These are phyloP conservation scores for Tarenaya hassleriana DNA, from an alignment of 345 rosid genomes.

Conservation along the genomic window DNA sequence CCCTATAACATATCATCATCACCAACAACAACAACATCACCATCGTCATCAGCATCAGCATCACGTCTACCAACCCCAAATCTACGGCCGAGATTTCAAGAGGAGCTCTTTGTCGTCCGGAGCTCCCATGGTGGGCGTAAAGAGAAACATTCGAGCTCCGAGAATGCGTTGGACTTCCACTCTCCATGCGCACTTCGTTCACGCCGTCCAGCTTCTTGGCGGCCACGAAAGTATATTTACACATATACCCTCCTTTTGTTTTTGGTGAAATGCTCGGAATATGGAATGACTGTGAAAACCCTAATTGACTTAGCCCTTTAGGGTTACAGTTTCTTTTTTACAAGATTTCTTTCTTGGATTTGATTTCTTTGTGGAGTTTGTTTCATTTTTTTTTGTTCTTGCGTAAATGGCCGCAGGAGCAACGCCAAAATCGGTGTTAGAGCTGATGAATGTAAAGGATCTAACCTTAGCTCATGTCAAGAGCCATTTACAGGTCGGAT, in stretches of 20 bases:
- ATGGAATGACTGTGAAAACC: no score
- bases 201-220: slow-evolving; percentile 95
- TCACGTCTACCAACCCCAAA: slow-evolving; percentile 50
- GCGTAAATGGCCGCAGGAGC: slow-evolving; percentile 50
- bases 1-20: no score
- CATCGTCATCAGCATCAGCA: slow-evolving; percentile 25
- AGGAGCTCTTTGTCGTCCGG: slow-evolving; percentile 43
- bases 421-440: slow-evolving; percentile 93
- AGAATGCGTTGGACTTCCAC: slow-evolving; percentile 99
- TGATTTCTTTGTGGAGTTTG: not conserved
- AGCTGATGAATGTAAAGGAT: slow-evolving; percentile 99
- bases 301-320: no score
- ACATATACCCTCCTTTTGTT: not conserved
- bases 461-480: slow-evolving; percentile 99
- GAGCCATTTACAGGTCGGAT: slow-evolving; percentile 95
- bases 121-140: slow-evolving; percentile 36
- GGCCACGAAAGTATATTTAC: slow-evolving; percentile 76
- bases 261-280: not conserved
- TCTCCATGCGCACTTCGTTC: slow-evolving; percentile 90
- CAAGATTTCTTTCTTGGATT: slow-evolving; percentile 3
- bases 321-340: no score
- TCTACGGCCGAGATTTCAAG: slow-evolving; percentile 76
- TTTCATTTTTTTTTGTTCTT: slow-evolving; percentile 2
- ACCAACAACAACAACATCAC: slow-evolving; percentile 27
- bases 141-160: slow-evolving; percentile 78